These are phyloP conservation scores for Sporothrix mexicana DNA, from an alignment of 2,329 filamentous ascomycete genomes.

Conservation along the genomic window DNA sequence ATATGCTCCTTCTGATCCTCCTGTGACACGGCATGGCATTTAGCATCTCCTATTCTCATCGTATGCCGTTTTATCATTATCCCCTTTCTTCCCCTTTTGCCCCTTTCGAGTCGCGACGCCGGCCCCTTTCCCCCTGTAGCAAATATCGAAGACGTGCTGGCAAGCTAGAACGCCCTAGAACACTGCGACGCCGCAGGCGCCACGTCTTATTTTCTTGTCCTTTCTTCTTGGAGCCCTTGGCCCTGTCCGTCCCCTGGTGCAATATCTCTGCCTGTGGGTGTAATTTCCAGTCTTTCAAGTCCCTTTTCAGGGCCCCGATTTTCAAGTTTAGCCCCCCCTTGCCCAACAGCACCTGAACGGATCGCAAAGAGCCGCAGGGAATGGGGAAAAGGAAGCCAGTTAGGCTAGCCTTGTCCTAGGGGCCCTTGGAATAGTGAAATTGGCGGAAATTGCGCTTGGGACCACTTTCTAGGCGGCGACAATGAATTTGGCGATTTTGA, in stretches of 20 bases:
- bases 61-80: not conserved
- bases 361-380: no score
- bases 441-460: conserved; percentile 30
- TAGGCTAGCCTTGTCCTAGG: not conserved
- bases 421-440: conserved; percentile 17
- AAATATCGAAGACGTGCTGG: not conserved
- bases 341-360: not conserved
- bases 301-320: not conserved
- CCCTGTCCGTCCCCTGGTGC: not conserved
- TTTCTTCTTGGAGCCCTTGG: not conserved
- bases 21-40: not conserved
- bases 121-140: not conserved
- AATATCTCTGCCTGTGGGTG: not conserved
- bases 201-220: not conserved
- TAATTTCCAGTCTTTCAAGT: conserved; percentile 14
- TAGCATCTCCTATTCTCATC: not conserved
- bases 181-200: not conserved
- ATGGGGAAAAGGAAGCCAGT: no score
- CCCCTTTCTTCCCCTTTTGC: not conserved
- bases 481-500: not conserved
- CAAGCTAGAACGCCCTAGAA: conserved; percentile 8
- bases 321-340: not conserved
- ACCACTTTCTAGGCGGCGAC: conserved; percentile 12
- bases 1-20: not conserved
- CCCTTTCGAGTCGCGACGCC: not conserved